Base-by-base conservation (phyloP, 164 flowering plant species). In the Liquidambar formosana region DNA sequence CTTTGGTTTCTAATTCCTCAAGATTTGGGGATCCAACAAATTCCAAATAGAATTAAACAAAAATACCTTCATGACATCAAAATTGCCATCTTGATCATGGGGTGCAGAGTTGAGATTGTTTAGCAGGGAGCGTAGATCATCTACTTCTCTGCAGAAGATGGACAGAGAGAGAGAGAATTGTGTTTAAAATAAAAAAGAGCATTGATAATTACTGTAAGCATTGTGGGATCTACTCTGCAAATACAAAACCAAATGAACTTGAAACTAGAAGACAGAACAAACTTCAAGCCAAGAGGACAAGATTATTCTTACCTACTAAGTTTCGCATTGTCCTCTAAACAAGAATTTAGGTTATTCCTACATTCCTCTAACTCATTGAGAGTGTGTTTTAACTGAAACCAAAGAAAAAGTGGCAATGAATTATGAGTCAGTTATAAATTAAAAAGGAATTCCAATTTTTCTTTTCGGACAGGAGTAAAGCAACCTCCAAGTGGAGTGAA, bases 271-370 rank as follows among this genome's bases (percentile, higher is more conserved):
- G 23, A 14, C 25, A n/a, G 22, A 45, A 61, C 44, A 38, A 43
- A 51, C 58, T 74, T 51, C 21, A 69, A 52, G 22, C 14, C 45
- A 63, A 53, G 1, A 53, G 3, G 12, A 52, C 19, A 8, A 61
- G 61, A 73, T 44, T 18, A 33, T 10, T 22, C 78, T 74, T 52
- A 94, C 99, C 94, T 82, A 12, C 83, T 78, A 25, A 95, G 87
- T 72, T 86, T 91, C 71, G 76, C 82, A 77, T 95, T 95, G 8
- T 79, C 81, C 63, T 89, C 88, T 65, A 89, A 71, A 74, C 94
- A 89, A 81, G 85, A 76, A 22, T 76, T 77, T 43, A 95, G 81
- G 67, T 83, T 85, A 47, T 46, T 66, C 74, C 82, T 84, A 81
- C 96, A 88, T 38, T 82, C 82, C 60, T 83, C 91, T 62, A 92